Base-by-base conservation (phyloP, 345 rosid species). In the Rhodomyrtus tomentosa region DNA sequence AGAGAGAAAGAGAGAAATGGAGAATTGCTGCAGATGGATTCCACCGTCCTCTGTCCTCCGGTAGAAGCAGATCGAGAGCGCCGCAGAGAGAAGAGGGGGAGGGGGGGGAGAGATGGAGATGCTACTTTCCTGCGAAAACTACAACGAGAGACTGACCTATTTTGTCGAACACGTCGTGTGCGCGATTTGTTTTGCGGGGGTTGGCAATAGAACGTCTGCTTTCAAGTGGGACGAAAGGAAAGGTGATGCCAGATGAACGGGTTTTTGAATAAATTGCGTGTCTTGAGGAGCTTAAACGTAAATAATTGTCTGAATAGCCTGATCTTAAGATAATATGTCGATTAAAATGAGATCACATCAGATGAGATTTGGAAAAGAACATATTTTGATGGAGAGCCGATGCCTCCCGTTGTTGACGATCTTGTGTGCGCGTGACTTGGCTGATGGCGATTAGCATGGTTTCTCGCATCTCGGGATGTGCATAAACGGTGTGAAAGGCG, bases 331-430 rank as follows among this genome's bases (percentile, higher is more conserved):
- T 62, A 16, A 62, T 5, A 32, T 1, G 3, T 59, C 0, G 18
- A 59, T 1, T n/a, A n/a, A n/a, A n/a, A n/a, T 16, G 22, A 62
- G 38, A 62, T 3, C 0, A 16, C 18, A 7, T 32, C 0, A 0
- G 0, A 29, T 59, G 74, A 15, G 74, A 59, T 14, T 59, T 29
- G 22, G 3, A 59, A 27, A 29, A 22, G 32, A 15, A 62, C n/a
- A 32, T 32, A 7, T 32, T 0, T 7, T 7, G 10, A 0, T 0
- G 0, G 24, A 11, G 11, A 11, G 24, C 16, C 0, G 0, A 62
- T 29, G 73, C 1, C 24, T 68, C 0, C 0, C 21, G 45, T 68
- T 32, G 45, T 2, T 68, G 18, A 62, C 12, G 9, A 62, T 62
- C 76, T 32, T 16, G 42, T 8, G 76, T 16, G 76, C 42, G 76